Evolutionary conservation across 331 rosid species (phyloP).

Genomic region (Phaseolus coccineus): DNA sequence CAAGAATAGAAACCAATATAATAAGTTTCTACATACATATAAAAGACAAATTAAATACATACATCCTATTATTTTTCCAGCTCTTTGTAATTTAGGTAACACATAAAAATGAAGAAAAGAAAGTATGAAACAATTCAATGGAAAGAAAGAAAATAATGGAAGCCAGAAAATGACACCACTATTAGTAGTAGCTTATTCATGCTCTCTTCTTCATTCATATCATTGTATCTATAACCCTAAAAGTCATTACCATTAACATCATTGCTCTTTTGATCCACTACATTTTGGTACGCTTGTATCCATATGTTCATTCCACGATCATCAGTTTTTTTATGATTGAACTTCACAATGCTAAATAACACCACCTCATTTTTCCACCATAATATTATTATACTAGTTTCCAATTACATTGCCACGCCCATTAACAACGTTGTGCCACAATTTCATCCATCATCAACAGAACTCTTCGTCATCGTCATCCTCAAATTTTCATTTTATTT

Average conservation of each 20-base stretch:
- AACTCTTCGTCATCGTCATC: constrained; percentile 20
- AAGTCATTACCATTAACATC: constrained; percentile 12
- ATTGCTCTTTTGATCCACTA: constrained; percentile 28
- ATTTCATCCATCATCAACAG: constrained; percentile 39
- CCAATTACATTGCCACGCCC: constrained; percentile 28
- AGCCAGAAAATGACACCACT: constrained; percentile 35
- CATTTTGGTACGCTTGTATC: background rate
- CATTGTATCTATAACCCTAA: constrained; percentile 32
- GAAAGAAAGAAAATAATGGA: background rate
- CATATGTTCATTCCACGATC: constrained; percentile 36
- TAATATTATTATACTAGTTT: constrained; percentile 34
- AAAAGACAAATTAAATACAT: too few species aligned
- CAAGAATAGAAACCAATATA: too few species aligned
- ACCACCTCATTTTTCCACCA: constrained; percentile 48
- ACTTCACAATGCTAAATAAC: constrained; percentile 1
- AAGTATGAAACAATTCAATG: background rate
- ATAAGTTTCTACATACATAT: too few species aligned
- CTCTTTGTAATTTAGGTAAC: background rate
- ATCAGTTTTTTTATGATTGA: constrained; percentile 11
- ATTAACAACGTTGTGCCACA: constrained; percentile 30
- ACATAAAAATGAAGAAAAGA: background rate
- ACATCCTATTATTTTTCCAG: too few species aligned
- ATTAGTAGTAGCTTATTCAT: background rate
- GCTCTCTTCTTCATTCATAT: constrained; percentile 5
- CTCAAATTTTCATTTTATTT: constrained; percentile 20